Base-by-base conservation (phyloP, 306 rosid species). In the Castanea crenata region DNA sequence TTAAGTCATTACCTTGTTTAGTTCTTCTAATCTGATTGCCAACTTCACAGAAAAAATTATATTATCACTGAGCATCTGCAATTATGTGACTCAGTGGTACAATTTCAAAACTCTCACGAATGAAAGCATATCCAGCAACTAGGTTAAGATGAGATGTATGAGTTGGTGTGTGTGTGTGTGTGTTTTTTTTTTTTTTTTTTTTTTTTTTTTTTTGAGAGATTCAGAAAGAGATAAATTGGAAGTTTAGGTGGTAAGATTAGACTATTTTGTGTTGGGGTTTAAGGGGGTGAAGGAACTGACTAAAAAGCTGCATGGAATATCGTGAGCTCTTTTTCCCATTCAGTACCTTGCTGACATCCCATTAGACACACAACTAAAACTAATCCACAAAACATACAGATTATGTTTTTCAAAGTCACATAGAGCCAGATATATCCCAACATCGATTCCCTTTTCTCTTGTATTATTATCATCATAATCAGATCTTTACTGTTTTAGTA, bases 361-460 rank as follows among this genome's bases (percentile, higher is more conserved):
- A 77, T 85, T 69, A 84, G 89, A 87, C 82, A 80, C 54, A 80
- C 62, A 84, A 87, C 78, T 78, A 86, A 82, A 85, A 87, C 86
- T 65, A 84, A 71, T 78, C 85, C 79, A 78, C 56, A 71, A 88
- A 52, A 75, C 82, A 82, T 85, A 80, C 69, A 55, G 80, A 71
- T 78, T 86, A 84, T 83, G 83, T 82, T 86, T 87, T 81, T 84
- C 90, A 88, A 85, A 81, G 85, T 82, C 91, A 86, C 77, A 88
- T 72, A 88, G 79, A 88, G 97, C 90, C 93, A 90, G 90, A 89
- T 86, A 89, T 94, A 87, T 91, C 89, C 89, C 91, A 91, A 94
- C 97, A 90, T 89, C 81, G 97, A 94, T 94, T 87, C 97, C 92
- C 97, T 94, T 92, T 92, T 83, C 80, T 75, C 85, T 85, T 86